A percentile compares a stretch with the other conserved stretches of the same genome.
These are phyloP conservation scores for Penicillium sp. DNA, from an alignment of 2,329 filamentous ascomycete genomes.

Conservation along the genomic window DNA sequence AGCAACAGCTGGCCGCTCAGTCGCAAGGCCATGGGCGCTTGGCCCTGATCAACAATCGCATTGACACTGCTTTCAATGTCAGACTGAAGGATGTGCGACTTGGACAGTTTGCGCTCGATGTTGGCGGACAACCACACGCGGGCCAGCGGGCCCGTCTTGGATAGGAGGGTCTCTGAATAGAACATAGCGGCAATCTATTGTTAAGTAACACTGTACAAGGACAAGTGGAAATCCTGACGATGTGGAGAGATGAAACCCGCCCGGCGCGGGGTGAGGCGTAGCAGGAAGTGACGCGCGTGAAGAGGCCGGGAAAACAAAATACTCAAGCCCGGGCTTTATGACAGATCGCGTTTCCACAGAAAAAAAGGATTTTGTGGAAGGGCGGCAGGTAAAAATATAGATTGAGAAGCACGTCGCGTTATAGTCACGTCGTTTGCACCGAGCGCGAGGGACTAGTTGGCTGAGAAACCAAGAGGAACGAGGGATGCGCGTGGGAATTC, in stretches of 20 bases:
- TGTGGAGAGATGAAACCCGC: constrained; percentile 27
- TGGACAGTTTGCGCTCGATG: constrained; percentile 96
- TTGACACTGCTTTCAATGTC: constrained; percentile 94
- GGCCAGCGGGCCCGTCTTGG: constrained; percentile 95
- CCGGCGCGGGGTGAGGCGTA: constrained; percentile 33
- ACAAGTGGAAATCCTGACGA: constrained; percentile 36
- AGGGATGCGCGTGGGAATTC: constrained; percentile 27
- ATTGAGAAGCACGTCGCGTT: constrained; percentile 8
- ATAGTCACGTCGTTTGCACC: constrained; percentile 7
- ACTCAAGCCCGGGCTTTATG: constrained; percentile 11
- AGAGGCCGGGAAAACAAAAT: constrained; percentile 32
- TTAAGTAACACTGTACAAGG: constrained; percentile 14
- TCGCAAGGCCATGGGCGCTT: constrained; percentile 92
- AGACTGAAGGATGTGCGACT: constrained; percentile 91
- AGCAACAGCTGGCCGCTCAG: constrained; percentile 91
- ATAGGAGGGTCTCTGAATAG: constrained; percentile 92
- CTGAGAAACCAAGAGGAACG: constrained; percentile 22
- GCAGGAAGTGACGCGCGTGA: constrained; percentile 31
- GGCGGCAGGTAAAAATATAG: not conserved
- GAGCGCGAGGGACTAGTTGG: constrained; percentile 23
- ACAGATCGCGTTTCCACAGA: not conserved
- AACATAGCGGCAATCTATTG: constrained; percentile 66
- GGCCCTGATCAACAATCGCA: constrained; percentile 88
- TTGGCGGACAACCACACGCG: constrained; percentile 98
- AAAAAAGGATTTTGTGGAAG: not conserved